Evolutionary conservation across 2,329 filamentous ascomycete species (phyloP), one percentile per base, ranked within the genome.

Genomic region (Nectriaceae sp.): DNA sequence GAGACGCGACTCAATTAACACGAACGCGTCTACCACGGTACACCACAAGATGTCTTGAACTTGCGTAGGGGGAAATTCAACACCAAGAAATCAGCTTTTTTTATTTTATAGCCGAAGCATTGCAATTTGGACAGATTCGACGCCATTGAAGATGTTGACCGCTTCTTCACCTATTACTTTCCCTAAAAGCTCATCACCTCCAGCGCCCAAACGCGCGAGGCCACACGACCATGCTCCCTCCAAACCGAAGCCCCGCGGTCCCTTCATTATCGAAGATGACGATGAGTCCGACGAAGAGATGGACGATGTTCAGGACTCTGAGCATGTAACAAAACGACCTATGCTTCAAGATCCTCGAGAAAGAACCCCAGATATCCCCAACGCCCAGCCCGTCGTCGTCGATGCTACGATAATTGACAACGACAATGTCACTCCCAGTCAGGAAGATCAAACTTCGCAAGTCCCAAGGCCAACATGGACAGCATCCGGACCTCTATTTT

Each of bases 111-210:
- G 11, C 20, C 11, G 10, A n/a, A 39, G 37, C 19, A 39, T 10
- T 21, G 19, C 8, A 11, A 39, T 20, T n/a, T n/a, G 8, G 6
- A 29, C 24, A 29, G 13, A 16, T 40, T 29, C 29, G 26, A 11
- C 40, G 18, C 16, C 16, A 21, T 6, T 21, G 50, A 73, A 59
- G 37, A 87, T 88, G 83, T 70, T 81, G 21, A 74, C 78, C 31
- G 74, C 79, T 33, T 85, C 84, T 5, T 85, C 84, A 13, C 80
- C 84, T 3, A 67, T 84, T 18, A 62, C 73, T 21, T 82, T 82
- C 50, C 80, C 82, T 3, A 67, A 73, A 5, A 82, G 74, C 60
- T 80, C 81, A 20, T 57, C 67, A 31, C 67, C 67, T 35, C 61
- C 60, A 1, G 54, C 61, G 3, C 49, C 63, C 22, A 74, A 73